These are phyloP conservation scores for Ceratocystis cacaofunesta DNA, from an alignment of 2,329 filamentous ascomycete genomes.

Conservation along the genomic window DNA sequence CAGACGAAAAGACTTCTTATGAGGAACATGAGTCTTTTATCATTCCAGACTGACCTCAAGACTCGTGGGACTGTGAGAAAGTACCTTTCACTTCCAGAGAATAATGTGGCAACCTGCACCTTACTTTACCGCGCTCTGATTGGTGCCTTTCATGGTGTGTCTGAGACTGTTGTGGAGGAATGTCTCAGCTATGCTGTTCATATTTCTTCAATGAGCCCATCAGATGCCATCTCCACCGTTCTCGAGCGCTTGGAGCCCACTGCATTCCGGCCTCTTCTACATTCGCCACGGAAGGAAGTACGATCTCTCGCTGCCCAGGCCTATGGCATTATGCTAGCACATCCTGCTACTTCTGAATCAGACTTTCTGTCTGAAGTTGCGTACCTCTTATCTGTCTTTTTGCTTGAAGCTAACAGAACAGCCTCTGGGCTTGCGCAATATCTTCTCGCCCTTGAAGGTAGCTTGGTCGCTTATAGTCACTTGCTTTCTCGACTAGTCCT, in stretches of 20 bases:
- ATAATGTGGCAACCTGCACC: constrained; percentile 8
- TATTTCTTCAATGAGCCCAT: constrained; percentile 36
- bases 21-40: constrained; percentile 25
- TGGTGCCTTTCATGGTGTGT: constrained; percentile 31
- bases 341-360: constrained; percentile 33
- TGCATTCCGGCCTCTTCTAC: constrained; percentile 44
- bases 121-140: constrained; percentile 16
- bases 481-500: constrained; percentile 32
- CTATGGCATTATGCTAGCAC: constrained; percentile 63
- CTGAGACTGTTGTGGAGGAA: constrained; percentile 34
- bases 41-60: constrained; percentile 51
- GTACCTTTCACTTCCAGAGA: constrained; percentile 34
- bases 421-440: constrained; percentile 26
- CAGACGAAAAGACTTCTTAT: constrained; percentile 18
- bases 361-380: constrained; percentile 20
- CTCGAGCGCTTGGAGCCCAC: constrained; percentile 25
- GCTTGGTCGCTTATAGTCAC: constrained; percentile 31
- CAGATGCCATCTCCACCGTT: constrained; percentile 20
- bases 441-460: constrained; percentile 33
- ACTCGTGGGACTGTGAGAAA: constrained; percentile 44
- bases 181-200: constrained; percentile 40
- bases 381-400: constrained; percentile 31
- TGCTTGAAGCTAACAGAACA: constrained; percentile 27
- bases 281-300: constrained; percentile 56
- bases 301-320: constrained; percentile 52